These are phyloP conservation scores for Geum urbanum DNA, from an alignment of 306 rosid species.

Conservation along the genomic window DNA sequence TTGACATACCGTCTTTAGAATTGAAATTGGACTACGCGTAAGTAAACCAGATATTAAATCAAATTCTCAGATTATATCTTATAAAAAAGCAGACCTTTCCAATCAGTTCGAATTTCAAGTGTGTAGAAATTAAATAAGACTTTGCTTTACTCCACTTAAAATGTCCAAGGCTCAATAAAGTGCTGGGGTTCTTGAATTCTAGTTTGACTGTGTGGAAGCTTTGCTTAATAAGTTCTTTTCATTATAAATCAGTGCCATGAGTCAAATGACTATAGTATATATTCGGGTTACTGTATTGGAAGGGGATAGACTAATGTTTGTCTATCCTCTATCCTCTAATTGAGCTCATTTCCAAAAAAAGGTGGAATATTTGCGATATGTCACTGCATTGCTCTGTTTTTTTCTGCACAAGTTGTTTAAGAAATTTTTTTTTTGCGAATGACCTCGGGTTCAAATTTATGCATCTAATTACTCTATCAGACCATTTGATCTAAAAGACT, in stretches of 20 bases:
- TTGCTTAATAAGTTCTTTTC: not conserved
- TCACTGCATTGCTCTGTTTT: not conserved
- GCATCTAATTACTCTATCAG: too few relatives aligned
- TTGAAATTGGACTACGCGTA: not conserved
- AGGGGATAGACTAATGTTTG: not conserved
- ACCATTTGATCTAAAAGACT: not conserved
- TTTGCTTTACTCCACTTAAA: too few relatives aligned
- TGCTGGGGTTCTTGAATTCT: not conserved
- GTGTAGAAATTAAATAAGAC: too few relatives aligned
- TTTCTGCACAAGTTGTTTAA: not conserved
- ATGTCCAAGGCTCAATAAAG: not conserved
- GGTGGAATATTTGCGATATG: not conserved
- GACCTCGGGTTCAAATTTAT: not conserved
- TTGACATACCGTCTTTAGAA: not conserved
- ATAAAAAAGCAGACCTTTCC: too few relatives aligned
- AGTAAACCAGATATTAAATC: not conserved
- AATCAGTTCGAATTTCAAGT: too few relatives aligned
- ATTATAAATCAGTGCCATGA: not conserved
- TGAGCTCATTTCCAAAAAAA: not conserved
- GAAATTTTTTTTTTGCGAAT: not conserved
- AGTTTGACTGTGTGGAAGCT: not conserved
- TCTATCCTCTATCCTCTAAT: not conserved
- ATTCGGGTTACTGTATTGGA: not conserved
- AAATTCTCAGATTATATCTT: too few relatives aligned
- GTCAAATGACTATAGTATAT: not conserved